Percentiles rank a stretch among this genome's conserved stretches.
phyloP scores from a whole-genome alignment of 108 stramenopile genomes.

The Aurantiochytrium sp. region DNA sequence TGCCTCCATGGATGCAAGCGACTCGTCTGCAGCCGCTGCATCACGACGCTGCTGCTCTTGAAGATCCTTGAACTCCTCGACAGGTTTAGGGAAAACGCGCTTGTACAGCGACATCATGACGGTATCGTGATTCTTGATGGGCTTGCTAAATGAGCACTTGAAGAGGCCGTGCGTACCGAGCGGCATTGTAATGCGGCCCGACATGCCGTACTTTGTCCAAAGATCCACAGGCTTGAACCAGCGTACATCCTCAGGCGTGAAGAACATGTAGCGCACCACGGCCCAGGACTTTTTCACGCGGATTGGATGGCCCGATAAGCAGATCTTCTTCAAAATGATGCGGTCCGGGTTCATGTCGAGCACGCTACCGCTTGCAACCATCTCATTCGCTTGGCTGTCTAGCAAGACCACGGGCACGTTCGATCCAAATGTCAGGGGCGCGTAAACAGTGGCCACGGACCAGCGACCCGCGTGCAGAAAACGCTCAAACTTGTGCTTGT shows the following conservation, averaged over 20 bases:
- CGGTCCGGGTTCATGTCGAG: constrained; percentile 89
- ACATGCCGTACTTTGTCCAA: constrained; percentile 86
- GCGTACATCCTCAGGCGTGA: constrained; percentile 88
- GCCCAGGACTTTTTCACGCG: constrained; percentile 89
- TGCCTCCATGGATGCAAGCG: neutral
- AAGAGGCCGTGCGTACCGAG: constrained; percentile 98
- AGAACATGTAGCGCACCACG: constrained; percentile 97
- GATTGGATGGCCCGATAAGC: constrained; percentile 94
- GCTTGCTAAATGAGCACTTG: constrained; percentile 92
- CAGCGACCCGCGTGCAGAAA: constrained; percentile 80
- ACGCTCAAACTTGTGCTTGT: constrained; percentile 95
- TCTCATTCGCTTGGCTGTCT: neutral
- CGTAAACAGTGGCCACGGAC: constrained; percentile 80
- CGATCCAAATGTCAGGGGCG: constrained; percentile 80
- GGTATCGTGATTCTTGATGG: constrained; percentile 94
- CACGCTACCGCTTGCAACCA: constrained; percentile 84
- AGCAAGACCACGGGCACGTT: constrained; percentile 61
- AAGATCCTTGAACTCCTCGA: constrained; percentile 4
- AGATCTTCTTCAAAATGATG: constrained; percentile 84
- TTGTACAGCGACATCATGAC: constrained; percentile 94
- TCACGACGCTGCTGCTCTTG: neutral
- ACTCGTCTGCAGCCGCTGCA: neutral
- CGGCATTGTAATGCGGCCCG: constrained; percentile 85
- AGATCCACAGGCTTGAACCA: constrained; percentile 98
- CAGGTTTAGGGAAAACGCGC: constrained; percentile 77